Conservation (phyloP, 2,329 filamentous ascomycete species). For the Pseudogymnoascus sp. region DNA sequence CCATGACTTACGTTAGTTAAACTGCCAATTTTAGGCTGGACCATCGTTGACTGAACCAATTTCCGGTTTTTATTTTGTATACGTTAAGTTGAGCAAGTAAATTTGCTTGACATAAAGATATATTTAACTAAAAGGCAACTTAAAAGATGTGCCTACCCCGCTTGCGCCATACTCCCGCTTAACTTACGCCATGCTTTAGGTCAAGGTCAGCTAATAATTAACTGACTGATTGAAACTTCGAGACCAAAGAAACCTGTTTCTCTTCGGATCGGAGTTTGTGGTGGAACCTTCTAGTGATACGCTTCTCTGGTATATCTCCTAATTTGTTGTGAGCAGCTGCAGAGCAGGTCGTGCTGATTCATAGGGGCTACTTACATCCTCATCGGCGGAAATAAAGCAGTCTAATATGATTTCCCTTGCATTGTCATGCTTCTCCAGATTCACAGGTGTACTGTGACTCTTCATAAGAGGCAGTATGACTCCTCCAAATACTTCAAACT, state of each 20-base stretch:
- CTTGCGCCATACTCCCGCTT: neutral
- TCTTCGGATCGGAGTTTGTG: constrained; percentile 44
- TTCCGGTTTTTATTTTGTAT: neutral
- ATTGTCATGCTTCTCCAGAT: constrained; percentile 58
- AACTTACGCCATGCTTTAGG: neutral
- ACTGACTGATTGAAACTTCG: constrained; percentile 13
- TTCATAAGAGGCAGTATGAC: constrained; percentile 84
- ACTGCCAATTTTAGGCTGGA: neutral
- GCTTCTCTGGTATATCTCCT: constrained; percentile 59
- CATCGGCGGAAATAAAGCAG: constrained; percentile 71
- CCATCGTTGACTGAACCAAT: neutral
- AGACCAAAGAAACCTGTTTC: constrained; percentile 57
- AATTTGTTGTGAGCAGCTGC: constrained; percentile 20
- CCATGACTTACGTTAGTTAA: too few relatives aligned
- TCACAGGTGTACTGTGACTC: constrained; percentile 41
- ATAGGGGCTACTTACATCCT: constrained; percentile 58
- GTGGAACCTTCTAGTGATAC: constrained; percentile 46
- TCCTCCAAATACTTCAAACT: constrained; percentile 93
- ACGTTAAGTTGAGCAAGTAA: neutral
- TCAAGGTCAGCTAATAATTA: neutral
- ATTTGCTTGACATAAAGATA: neutral
- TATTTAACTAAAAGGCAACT: neutral
- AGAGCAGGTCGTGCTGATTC: neutral
- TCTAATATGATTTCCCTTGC: constrained; percentile 71
- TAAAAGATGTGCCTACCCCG: neutral